Conservation (phyloP, 345 rosid species). For the Fremontodendron californicum region DNA sequence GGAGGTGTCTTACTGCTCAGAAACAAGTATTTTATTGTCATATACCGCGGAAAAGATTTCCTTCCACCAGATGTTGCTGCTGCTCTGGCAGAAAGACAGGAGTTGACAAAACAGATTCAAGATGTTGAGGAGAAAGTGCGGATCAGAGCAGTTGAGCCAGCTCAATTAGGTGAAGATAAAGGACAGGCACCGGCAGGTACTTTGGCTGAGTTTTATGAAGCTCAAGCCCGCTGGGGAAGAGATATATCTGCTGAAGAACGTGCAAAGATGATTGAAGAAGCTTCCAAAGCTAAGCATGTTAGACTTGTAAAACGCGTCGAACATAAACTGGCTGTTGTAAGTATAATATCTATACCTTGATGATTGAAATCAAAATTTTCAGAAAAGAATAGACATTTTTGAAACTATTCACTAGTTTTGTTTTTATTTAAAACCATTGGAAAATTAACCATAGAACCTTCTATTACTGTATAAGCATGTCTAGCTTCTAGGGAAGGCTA, state of each 20-base stretch:
- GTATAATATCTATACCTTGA: conserved; percentile 22
- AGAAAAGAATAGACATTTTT: background rate
- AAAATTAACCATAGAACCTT: background rate
- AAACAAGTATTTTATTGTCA: conserved; percentile 87
- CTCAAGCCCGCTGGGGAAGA: conserved; percentile 93
- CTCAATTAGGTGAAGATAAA: conserved; percentile 43
- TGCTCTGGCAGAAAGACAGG: conserved; percentile 82
- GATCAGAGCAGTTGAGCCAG: conserved; percentile 39
- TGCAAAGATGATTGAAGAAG: conserved; percentile 88
- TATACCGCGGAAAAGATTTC: conserved; percentile 98
- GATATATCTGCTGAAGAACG: conserved; percentile 70
- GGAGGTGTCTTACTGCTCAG: conserved; percentile 92
- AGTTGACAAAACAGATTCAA: conserved; percentile 68
- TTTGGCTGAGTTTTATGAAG: conserved; percentile 94
- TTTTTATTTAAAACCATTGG: background rate
- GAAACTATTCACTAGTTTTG: background rate
- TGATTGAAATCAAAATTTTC: background rate
- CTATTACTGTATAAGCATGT: conserved; percentile 4
- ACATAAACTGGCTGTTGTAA: conserved; percentile 79
- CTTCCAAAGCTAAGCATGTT: conserved; percentile 56
- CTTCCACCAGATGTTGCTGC: conserved; percentile 81
- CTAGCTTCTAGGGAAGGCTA: background rate
- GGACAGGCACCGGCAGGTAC: conserved; percentile 78
- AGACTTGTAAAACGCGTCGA: conserved; percentile 68
- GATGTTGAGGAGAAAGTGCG: conserved; percentile 80